phyloP scores from a whole-genome alignment of 164 flowering plant species.

The Vitis rupestris region DNA sequence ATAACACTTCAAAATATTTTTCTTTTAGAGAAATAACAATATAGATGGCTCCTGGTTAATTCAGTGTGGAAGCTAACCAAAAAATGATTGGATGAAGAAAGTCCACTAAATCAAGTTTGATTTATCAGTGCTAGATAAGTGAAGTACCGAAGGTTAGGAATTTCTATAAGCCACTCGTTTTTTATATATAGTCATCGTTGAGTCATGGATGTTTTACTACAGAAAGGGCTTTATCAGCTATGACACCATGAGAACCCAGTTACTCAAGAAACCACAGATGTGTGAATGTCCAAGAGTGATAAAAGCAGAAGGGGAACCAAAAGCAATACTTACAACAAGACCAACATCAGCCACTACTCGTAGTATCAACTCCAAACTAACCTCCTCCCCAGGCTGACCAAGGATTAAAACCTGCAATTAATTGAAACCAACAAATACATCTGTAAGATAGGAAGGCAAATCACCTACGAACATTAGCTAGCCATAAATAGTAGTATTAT shows the following conservation, averaged over 20 bases:
- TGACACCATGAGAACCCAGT: neutral
- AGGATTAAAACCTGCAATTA: conserved; percentile 70
- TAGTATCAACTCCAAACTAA: conserved; percentile 84
- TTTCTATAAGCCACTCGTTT: too few relatives aligned
- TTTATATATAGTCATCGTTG: too few relatives aligned
- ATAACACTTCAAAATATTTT: too few relatives aligned
- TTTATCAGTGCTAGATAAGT: too few relatives aligned
- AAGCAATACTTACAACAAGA: conserved; percentile 62
- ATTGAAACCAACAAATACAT: neutral
- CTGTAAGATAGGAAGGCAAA: neutral
- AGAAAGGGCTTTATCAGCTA: too few relatives aligned
- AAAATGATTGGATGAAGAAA: too few relatives aligned
- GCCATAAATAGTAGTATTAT: neutral
- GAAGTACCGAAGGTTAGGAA: too few relatives aligned
- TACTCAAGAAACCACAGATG: neutral
- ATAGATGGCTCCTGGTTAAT: too few relatives aligned
- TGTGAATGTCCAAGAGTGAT: neutral
- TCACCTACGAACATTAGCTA: neutral
- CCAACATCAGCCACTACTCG: conserved; percentile 99
- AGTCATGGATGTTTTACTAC: too few relatives aligned
- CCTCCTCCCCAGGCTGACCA: conserved; percentile 97
- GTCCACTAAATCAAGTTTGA: too few relatives aligned
- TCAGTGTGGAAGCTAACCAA: too few relatives aligned
- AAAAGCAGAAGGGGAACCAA: neutral
- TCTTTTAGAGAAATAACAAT: too few relatives aligned